phyloP scores from a whole-genome alignment of 2,329 filamentous ascomycete species.

The Didymella exigua region DNA sequence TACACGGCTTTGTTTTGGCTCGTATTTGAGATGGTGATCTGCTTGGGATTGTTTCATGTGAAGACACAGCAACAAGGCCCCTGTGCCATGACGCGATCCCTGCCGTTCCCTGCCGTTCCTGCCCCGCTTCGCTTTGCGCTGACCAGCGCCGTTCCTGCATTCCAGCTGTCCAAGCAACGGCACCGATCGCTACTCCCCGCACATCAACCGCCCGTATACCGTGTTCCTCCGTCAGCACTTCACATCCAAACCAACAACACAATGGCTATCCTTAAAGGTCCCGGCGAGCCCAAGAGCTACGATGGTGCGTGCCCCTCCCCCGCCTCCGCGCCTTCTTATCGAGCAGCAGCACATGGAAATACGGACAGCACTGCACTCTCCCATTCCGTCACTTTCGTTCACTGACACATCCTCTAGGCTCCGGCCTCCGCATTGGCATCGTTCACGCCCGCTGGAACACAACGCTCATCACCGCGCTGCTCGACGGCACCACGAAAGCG shows the following conservation, averaged over 20 bases:
- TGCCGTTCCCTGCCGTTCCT: constrained; percentile 2
- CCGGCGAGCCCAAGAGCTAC: constrained; percentile 62
- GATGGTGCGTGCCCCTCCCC: constrained; percentile 55
- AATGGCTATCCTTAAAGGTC: constrained; percentile 67
- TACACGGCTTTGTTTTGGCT: constrained; percentile 1
- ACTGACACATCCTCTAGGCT: constrained; percentile 45
- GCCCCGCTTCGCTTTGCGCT: neutral
- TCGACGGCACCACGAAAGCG: constrained; percentile 78
- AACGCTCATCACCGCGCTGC: constrained; percentile 82
- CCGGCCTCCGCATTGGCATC: constrained; percentile 84
- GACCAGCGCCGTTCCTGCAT: constrained; percentile 34
- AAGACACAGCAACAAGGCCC: neutral
- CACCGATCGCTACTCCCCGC: constrained; percentile 4
- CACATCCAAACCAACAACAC: neutral
- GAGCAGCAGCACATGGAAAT: too few species aligned
- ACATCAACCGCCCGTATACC: constrained; percentile 5
- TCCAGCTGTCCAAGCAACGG: constrained; percentile 23
- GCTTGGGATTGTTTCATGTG: constrained; percentile 12
- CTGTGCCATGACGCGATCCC: constrained; percentile 18
- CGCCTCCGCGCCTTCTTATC: too few species aligned
- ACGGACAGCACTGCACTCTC: neutral
- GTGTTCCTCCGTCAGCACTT: constrained; percentile 13
- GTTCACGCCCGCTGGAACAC: constrained; percentile 96
- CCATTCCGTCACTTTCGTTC: neutral
- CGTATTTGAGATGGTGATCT: constrained; percentile 15